Evolutionary conservation across 495 filamentous ascomycete species (phyloP).

Genomic region (Cercophora scortea): DNA sequence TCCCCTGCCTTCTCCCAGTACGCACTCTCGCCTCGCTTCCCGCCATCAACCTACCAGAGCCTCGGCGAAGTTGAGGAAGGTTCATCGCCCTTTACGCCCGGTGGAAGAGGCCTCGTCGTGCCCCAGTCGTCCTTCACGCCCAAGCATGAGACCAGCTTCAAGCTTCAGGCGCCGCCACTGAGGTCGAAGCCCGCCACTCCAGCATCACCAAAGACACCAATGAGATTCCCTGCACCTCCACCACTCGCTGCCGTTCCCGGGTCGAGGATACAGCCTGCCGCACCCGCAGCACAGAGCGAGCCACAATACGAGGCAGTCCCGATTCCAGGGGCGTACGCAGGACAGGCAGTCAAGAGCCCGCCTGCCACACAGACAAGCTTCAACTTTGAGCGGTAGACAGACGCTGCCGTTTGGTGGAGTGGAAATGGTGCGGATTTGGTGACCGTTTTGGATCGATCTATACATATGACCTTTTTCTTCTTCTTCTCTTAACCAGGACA

Average conservation of each 20-base stretch:
- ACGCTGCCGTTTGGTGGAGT: background rate
- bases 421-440: background rate
- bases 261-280: slow-evolving; percentile 30
- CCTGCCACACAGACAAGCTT: slow-evolving; percentile 33
- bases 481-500: slow-evolving; percentile 15
- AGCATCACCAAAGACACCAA: slow-evolving; percentile 51
- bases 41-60: slow-evolving; percentile 40
- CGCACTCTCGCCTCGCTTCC: slow-evolving; percentile 47
- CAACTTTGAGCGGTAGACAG: slow-evolving; percentile 13
- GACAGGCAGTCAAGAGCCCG: slow-evolving; percentile 36
- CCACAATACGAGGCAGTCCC: slow-evolving; percentile 59
- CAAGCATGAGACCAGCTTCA: slow-evolving; percentile 49
- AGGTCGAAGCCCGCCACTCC: slow-evolving; percentile 68
- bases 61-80: slow-evolving; percentile 41
- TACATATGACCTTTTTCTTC: slow-evolving; percentile 16
- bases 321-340: slow-evolving; percentile 56
- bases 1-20: slow-evolving; percentile 47
- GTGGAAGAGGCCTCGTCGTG: slow-evolving; percentile 29
- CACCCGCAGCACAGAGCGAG: slow-evolving; percentile 53
- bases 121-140: slow-evolving; percentile 37
- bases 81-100: slow-evolving; percentile 39
- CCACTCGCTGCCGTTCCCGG: slow-evolving; percentile 12
- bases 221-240: slow-evolving; percentile 9
- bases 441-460: slow-evolving; percentile 2
- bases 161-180: slow-evolving; percentile 74